Evolutionary conservation across 1,139 yeast genomes (phyloP), one percentile per base, ranked within the genome.

Genomic region (Suzukiozyma palmioleophila): DNA sequence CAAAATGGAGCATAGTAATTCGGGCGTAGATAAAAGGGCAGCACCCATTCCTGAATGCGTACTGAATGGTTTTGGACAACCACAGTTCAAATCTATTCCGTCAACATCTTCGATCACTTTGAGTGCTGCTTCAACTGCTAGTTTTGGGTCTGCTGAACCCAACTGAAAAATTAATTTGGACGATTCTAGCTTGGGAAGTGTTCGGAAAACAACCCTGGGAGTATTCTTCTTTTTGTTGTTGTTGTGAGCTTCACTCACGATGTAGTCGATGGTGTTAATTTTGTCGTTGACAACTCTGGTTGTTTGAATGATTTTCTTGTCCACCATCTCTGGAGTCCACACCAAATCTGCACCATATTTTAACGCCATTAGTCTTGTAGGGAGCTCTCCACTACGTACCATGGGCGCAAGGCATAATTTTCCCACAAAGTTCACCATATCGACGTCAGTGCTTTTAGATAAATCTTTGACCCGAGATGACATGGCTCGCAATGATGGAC

Each of bases 1-100:
- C 43, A 92, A 64, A 27, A 92, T 92, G 14, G 73, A 71, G 50
- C 82, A 84, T 26, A 92, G 68, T 35, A 76, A 63, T 35, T 86
- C 96, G 0, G 97, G 97, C 0, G 90, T 87, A 35, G 75, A 68
- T 43, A 92, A 68, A 36, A 92, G 67, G 0, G 96, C 97, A 3
- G 97, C 96, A 4, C 98, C 98, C 97, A 92, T 92, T 1, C 98
- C 98, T 0, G 94, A 75, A 59, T 89, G 97, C 3, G 88, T 74
- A 1, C 89, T 81, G 52, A 86, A 87, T 44, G 84, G 90, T 56
- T 88, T 89, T 2, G 98, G 98, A 62, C 98, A 92, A 3, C 98
- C 98, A 32, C 96, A 88, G 59, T 92, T 92, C 45, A 92, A 76
- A 57, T 92, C 98, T 11, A 92, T 84, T 8, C 95, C 97, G 45